These are phyloP conservation scores for Gossypium trilobum DNA, from an alignment of 441 rosid genomes.

Conservation along the genomic window DNA sequence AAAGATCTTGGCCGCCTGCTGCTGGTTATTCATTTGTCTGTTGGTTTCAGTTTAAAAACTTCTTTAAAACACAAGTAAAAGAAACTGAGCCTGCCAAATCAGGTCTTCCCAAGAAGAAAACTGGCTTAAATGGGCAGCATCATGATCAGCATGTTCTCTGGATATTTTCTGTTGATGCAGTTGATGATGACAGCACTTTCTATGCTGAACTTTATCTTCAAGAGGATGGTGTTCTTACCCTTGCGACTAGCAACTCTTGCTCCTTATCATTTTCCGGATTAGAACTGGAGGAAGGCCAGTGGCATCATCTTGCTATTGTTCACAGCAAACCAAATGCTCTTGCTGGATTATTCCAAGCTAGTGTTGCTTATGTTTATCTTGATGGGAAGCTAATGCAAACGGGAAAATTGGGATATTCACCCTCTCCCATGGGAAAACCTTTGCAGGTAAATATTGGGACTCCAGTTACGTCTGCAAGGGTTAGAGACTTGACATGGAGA, in stretches of 20 bases:
- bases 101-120: conserved; percentile 35
- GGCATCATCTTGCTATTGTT: conserved; percentile 99
- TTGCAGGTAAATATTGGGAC: conserved; percentile 95
- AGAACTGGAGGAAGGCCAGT: conserved; percentile 90
- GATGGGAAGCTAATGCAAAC: conserved; percentile 96
- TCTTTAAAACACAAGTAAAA: conserved; percentile 44
- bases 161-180: conserved; percentile 91
- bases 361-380: conserved; percentile 91
- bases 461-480: conserved; percentile 66
- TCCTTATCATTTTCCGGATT: conserved; percentile 86
- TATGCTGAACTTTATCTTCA: conserved; percentile 95
- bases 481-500: conserved; percentile 85
- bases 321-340: conserved; percentile 99
- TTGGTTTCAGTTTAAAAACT: conserved; percentile 70
- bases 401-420: conserved; percentile 97
- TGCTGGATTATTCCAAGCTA: conserved; percentile 99
- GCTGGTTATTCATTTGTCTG: conserved; percentile 84
- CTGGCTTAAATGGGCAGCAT: conserved; percentile 40
- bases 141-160: conserved; percentile 64
- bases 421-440: conserved; percentile 90
- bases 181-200: conserved; percentile 58
- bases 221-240: conserved; percentile 91
- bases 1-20: conserved; percentile 88
- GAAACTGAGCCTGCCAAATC: conserved; percentile 38
- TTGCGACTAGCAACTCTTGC: conserved; percentile 92